Evolutionary conservation across 2,329 filamentous ascomycete genomes (phyloP).

Genomic region (Colletotrichum ledebouriae): DNA sequence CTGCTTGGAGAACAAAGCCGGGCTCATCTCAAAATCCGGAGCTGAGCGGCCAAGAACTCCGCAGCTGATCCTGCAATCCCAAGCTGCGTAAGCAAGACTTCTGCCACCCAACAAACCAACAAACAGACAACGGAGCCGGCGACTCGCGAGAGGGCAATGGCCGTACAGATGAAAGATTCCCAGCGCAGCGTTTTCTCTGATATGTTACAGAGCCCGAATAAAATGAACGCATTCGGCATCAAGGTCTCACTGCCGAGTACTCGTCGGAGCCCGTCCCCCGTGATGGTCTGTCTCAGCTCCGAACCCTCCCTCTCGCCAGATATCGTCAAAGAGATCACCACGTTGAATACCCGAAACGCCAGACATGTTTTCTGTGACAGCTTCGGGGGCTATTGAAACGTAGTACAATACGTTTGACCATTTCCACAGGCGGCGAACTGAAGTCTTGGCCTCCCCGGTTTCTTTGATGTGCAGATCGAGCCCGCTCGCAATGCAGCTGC

Average conservation of each 20-base stretch:
- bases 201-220: background rate
- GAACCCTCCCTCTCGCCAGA: background rate
- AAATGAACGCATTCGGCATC: slow-evolving; percentile 2
- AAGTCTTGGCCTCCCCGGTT: background rate
- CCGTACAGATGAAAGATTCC: no score
- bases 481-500: no score
- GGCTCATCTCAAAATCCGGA: slow-evolving; percentile 28
- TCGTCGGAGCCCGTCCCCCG: background rate
- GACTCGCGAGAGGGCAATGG: no score
- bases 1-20: background rate
- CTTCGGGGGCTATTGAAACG: no score
- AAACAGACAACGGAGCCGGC: background rate
- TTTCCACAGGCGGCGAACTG: no score
- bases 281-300: slow-evolving; percentile 14
- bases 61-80: slow-evolving; percentile 25
- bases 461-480: no score
- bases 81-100: slow-evolving; percentile 12
- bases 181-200: no score
- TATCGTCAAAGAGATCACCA: background rate
- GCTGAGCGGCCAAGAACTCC: slow-evolving; percentile 32
- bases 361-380: no score
- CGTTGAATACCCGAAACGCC: background rate
- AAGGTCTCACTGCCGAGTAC: background rate
- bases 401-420: no score
- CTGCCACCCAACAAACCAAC: slow-evolving; percentile 3